Conservation (phyloP, 345 rosid species). For the Lepidium africanum region DNA sequence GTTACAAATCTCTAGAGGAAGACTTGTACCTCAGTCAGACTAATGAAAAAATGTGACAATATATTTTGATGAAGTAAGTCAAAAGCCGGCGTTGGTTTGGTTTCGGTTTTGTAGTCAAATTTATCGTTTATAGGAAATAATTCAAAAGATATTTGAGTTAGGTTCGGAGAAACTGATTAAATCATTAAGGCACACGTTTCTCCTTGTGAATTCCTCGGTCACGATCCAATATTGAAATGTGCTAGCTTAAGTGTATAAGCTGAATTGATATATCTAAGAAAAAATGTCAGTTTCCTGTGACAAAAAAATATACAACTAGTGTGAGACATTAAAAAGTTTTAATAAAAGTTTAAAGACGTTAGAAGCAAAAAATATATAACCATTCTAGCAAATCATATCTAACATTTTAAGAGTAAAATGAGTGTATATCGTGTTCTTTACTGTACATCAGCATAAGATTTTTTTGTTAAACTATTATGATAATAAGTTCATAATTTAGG, state of each 20-base stretch:
- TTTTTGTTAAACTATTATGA: no score
- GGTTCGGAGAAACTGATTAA: not conserved
- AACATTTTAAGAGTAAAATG: no score
- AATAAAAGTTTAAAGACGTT: no score
- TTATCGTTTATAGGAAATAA: not conserved
- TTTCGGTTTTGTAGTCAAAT: not conserved
- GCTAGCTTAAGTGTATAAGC: not conserved
- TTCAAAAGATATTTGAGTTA: not conserved
- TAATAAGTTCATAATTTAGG: no score
- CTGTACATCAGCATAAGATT: no score
- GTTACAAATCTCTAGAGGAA: slow-evolving; percentile 1
- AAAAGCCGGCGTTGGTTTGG: not conserved
- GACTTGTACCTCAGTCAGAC: not conserved
- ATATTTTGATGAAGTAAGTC: not conserved
- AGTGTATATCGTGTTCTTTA: no score
- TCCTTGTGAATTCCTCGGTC: not conserved
- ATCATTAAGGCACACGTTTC: not conserved
- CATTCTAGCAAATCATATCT: not conserved
- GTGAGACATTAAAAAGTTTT: no score
- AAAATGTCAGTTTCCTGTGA: not conserved
- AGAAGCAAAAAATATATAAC: no score
- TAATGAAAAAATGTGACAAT: not conserved
- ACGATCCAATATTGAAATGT: not conserved
- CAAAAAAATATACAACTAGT: not conserved
- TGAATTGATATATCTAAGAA: not conserved